Conservation (phyloP, 345 rosid genomes). For the Anastatica hierochuntica region DNA sequence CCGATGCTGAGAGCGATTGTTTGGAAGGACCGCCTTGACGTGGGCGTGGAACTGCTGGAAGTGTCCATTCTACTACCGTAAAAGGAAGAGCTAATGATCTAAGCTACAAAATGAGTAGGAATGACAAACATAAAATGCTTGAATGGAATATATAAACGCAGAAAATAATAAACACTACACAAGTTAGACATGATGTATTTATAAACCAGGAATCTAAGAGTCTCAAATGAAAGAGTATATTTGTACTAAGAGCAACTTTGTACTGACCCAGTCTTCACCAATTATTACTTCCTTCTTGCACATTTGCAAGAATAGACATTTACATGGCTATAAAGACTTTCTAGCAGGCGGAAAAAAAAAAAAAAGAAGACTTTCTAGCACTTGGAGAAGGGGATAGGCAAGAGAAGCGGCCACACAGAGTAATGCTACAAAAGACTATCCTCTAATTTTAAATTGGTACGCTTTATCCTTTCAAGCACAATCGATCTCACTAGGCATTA, state of each 20-base stretch:
- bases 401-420: neutral
- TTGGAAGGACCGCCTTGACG: constrained; percentile 46
- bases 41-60: constrained; percentile 89
- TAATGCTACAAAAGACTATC: neutral
- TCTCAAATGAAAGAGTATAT: constrained; percentile 4
- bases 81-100: constrained; percentile 99
- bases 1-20: constrained; percentile 37
- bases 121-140: constrained; percentile 33
- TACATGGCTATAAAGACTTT: too few species aligned
- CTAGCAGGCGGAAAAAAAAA: too few species aligned
- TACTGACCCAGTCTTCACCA: neutral
- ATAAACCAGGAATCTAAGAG: constrained; percentile 7
- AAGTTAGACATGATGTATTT: neutral
- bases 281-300: constrained; percentile 1
- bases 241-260: too few species aligned
- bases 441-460: neutral
- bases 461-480: constrained; percentile 4
- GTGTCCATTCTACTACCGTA: constrained; percentile 99
- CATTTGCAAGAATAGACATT: constrained; percentile 4
- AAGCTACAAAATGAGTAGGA: constrained; percentile 68
- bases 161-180: neutral
- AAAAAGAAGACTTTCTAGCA: too few species aligned
- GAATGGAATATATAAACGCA: constrained; percentile 3
- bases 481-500: neutral
- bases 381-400: neutral